Evolutionary conservation across 768 basidiomycete genomes (phyloP).

Genomic region (Calvatia gigantea): DNA sequence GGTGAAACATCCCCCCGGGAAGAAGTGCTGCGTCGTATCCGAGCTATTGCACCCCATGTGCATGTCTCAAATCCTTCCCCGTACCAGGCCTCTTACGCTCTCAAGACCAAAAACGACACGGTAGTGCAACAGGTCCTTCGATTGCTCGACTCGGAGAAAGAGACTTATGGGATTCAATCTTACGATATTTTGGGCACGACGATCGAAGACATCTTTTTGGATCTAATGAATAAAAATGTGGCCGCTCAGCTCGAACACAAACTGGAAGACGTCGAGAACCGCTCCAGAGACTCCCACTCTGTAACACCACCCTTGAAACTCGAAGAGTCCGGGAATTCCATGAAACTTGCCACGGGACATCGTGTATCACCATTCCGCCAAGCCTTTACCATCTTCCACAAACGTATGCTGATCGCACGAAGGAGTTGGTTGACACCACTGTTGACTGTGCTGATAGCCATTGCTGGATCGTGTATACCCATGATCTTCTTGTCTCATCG

Average conservation of each 20-base stretch:
- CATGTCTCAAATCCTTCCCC: slow-evolving; percentile 41
- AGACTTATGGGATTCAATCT: slow-evolving; percentile 35
- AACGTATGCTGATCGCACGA: slow-evolving; percentile 59
- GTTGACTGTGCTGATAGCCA: slow-evolving; percentile 48
- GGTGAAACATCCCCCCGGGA: slow-evolving; percentile 19
- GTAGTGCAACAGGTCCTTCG: slow-evolving; percentile 55
- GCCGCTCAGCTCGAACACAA: slow-evolving; percentile 19
- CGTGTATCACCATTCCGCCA: slow-evolving; percentile 56
- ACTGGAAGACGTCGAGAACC: slow-evolving; percentile 19
- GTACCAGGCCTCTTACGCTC: slow-evolving; percentile 46
- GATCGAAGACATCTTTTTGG: slow-evolving; percentile 80
- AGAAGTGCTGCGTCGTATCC: slow-evolving; percentile 40
- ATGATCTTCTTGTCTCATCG: slow-evolving; percentile 57
- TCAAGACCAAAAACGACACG: slow-evolving; percentile 55
- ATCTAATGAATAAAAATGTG: slow-evolving; percentile 52
- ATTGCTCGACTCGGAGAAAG: slow-evolving; percentile 44
- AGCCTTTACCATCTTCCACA: slow-evolving; percentile 70
- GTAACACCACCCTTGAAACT: slow-evolving; percentile 17
- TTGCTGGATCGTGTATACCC: slow-evolving; percentile 66
- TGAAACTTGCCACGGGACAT: slow-evolving; percentile 50
- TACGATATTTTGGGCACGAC: slow-evolving; percentile 72
- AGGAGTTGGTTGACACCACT: slow-evolving; percentile 68
- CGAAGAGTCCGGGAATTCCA: slow-evolving; percentile 16
- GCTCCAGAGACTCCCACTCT: slow-evolving; percentile 16
- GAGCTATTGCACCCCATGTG: slow-evolving; percentile 40